Evolutionary conservation across 2,329 filamentous ascomycete genomes (phyloP).

Genomic region (Aspergillus thermomutatus): DNA sequence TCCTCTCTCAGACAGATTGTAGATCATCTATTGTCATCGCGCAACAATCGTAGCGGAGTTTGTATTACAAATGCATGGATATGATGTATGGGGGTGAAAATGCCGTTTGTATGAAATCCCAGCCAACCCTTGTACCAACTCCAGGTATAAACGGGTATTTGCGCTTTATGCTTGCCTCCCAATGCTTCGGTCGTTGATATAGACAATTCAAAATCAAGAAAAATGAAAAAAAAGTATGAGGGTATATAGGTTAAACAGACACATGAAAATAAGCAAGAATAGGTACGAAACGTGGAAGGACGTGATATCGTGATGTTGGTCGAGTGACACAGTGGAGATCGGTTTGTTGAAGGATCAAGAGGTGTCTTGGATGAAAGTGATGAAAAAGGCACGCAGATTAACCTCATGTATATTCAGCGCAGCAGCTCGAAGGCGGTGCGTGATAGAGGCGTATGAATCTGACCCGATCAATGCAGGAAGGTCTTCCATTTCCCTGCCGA

Average conservation of each 20-base stretch:
- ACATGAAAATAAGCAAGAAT: not conserved
- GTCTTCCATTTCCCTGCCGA: not conserved
- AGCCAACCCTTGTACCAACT: not conserved
- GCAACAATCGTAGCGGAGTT: too few relatives aligned
- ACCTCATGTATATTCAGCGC: not conserved
- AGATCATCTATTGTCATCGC: too few relatives aligned
- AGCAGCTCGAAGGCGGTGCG: not conserved
- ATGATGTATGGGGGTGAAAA: not conserved
- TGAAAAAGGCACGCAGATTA: not conserved
- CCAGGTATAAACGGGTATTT: not conserved
- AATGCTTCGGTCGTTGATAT: not conserved
- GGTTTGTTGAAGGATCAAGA: not conserved
- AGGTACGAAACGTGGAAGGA: not conserved
- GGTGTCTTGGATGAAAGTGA: not conserved
- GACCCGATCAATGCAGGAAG: too few relatives aligned
- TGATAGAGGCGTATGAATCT: not conserved
- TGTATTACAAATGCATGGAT: not conserved
- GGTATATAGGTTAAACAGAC: not conserved
- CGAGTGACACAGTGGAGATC: not conserved
- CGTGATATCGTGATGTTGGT: not conserved
- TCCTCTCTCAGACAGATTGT: too few relatives aligned
- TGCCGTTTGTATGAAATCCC: not conserved
- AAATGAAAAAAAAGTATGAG: not conserved
- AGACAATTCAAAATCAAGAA: not conserved
- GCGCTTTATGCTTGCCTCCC: not conserved